Evolutionary conservation across 2,329 filamentous ascomycete genomes (phyloP).

Genomic region (Fusarium anthophilum): DNA sequence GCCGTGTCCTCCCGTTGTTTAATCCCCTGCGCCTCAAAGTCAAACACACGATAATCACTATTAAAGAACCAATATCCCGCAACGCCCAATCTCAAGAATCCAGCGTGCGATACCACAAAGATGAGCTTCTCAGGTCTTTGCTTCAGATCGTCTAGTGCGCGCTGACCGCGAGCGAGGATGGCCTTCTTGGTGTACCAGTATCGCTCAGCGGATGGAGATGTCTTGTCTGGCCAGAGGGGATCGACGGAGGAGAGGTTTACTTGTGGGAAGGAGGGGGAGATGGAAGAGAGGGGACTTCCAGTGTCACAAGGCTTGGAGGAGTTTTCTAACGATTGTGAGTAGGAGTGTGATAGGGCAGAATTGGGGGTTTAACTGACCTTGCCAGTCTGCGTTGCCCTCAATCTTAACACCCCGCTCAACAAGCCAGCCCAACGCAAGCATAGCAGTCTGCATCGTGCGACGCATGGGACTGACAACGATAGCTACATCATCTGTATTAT

Average conservation of each 20-base stretch:
- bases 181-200: conserved; percentile 65
- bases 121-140: conserved; percentile 67
- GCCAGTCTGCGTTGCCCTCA: conserved; percentile 70
- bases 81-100: conserved; percentile 68
- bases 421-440: conserved; percentile 66
- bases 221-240: conserved; percentile 71
- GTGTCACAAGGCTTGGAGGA: conserved; percentile 69
- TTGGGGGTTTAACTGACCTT: conserved; percentile 66
- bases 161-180: conserved; percentile 64
- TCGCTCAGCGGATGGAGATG: conserved; percentile 51
- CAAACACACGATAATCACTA: conserved; percentile 71
- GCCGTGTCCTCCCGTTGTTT: conserved; percentile 57
- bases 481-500: conserved; percentile 50
- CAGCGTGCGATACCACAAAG: conserved; percentile 72
- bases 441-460: conserved; percentile 71
- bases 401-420: conserved; percentile 63
- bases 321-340: conserved; percentile 53
- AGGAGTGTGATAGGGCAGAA: neutral
- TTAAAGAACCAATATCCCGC: conserved; percentile 67
- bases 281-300: conserved; percentile 57
- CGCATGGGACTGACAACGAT: conserved; percentile 73
- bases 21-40: conserved; percentile 56
- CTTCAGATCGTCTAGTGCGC: conserved; percentile 60
- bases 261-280: conserved; percentile 61
- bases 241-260: conserved; percentile 68